Evolutionary conservation across 1,284 basidiomycete species (phyloP), one percentile per base, ranked within the genome.

Genomic region (Ceratobasidium papillatum): DNA sequence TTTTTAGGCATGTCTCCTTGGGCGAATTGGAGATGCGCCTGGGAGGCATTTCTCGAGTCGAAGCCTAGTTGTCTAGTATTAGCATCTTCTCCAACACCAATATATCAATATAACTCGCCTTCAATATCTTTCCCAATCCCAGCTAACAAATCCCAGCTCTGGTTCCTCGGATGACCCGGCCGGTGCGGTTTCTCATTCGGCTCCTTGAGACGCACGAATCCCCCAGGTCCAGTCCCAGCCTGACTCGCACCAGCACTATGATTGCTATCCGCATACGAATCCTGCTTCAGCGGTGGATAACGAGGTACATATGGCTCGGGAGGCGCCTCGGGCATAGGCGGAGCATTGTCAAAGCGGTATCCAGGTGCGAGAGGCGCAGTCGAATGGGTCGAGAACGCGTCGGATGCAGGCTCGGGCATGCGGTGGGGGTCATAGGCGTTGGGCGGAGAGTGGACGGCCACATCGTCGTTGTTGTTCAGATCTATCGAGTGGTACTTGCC

Each of bases 21-120:
- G 34, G 89, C 89, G 78, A 87, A 89, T 19, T 82, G 85, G 19
- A 90, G 82, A 78, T 90, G 87, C 32, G 82, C 78, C 77, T 88
- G 81, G 77, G 82, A 86, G 45, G 87, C 87, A 76, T 88, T 86
- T 51, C 86, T 81, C n/a, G 87, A 77, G n/a, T 69, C 66, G 30
- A 69, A 69, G 1, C 66, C 66, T 69, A n/a, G n/a, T 43, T 11
- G 25, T n/a, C 14, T n/a, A 17, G 8, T n/a, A 27, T 69, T 58
- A 69, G 38, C 66, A 14, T 76, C 89, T 41, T 47, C n/a, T n/a
- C n/a, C 88, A 78, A 89, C 89, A 77, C 87, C 85, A 78, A 89
- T 86, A 77, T 22, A 49, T 2, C 47, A 38, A 25, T 12, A 56
- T 36, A 61, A 17, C 1, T 36, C 89, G n/a, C 84, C 84, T 74